These are phyloP conservation scores for Penicillium sp. DNA, from an alignment of 2,329 filamentous ascomycete species.

Conservation along the genomic window DNA sequence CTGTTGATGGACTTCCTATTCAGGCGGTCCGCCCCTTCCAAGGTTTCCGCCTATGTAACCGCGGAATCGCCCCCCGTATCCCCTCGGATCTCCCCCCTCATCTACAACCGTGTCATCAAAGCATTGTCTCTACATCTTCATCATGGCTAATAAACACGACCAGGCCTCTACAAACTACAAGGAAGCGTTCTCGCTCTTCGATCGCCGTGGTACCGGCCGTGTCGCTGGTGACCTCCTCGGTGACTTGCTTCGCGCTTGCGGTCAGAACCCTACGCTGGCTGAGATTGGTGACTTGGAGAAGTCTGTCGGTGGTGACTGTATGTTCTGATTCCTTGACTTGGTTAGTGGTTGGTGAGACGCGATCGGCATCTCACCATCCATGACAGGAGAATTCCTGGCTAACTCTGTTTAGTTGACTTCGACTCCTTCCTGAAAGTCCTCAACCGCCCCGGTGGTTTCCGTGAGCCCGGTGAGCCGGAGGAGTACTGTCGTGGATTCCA, in stretches of 20 bases:
- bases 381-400: not conserved
- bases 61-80: not conserved
- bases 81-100: slow-evolving; percentile 2
- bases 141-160: slow-evolving; percentile 31
- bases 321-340: slow-evolving; percentile 45
- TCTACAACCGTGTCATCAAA: not conserved
- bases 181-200: slow-evolving; percentile 99
- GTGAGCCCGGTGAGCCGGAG: slow-evolving; percentile 94
- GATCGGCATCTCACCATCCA: not conserved
- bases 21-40: not conserved
- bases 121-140: slow-evolving; percentile 8
- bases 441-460: slow-evolving; percentile 96
- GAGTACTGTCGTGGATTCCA: slow-evolving; percentile 99
- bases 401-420: slow-evolving; percentile 73
- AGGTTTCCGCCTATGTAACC: slow-evolving; percentile 6
- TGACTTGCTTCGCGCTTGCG: slow-evolving; percentile 92
- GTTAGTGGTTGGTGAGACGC: not conserved
- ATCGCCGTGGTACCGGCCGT: slow-evolving; percentile 96
- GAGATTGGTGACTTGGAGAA: slow-evolving; percentile 94
- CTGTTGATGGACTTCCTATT: slow-evolving; percentile 8
- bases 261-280: slow-evolving; percentile 92
- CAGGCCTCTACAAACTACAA: slow-evolving; percentile 96
- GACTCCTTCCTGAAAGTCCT: slow-evolving; percentile 95
- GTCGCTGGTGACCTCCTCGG: slow-evolving; percentile 83
- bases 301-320: slow-evolving; percentile 85